A percentile compares a stretch with the other conserved stretches of the same genome.
These are phyloP conservation scores for Tolypocladium inflatum DNA, from an alignment of 2,329 filamentous ascomycete genomes.

Conservation along the genomic window DNA sequence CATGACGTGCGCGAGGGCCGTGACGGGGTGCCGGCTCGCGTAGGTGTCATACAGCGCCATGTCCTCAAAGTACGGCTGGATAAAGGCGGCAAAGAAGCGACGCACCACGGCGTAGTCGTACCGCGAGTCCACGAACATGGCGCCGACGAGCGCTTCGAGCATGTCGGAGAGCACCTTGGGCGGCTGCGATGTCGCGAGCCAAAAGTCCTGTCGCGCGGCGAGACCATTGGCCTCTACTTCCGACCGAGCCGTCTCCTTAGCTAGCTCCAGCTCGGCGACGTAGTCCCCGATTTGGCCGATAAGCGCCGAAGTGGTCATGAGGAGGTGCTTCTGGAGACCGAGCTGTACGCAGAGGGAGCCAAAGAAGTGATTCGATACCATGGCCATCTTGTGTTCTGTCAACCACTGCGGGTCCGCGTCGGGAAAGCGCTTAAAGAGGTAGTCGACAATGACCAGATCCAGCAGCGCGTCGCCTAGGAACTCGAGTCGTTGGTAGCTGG, in stretches of 20 bases:
- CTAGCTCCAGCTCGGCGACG: slow-evolving; percentile 48
- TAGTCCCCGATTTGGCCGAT: slow-evolving; percentile 41
- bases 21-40: slow-evolving; percentile 79
- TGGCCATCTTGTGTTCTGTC: slow-evolving; percentile 98
- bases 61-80: slow-evolving; percentile 72
- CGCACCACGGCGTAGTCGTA: slow-evolving; percentile 70
- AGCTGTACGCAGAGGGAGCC: slow-evolving; percentile 72
- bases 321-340: slow-evolving; percentile 66
- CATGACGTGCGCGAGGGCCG: slow-evolving; percentile 57
- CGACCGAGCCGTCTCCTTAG: slow-evolving; percentile 19
- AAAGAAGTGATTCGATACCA: slow-evolving; percentile 94
- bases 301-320: slow-evolving; percentile 34
- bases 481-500: slow-evolving; percentile 83
- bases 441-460: slow-evolving; percentile 76
- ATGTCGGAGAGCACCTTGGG: slow-evolving; percentile 77
- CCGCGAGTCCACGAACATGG: slow-evolving; percentile 79
- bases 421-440: slow-evolving; percentile 69
- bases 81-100: slow-evolving; percentile 64
- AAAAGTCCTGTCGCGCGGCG: slow-evolving; percentile 48
- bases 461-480: slow-evolving; percentile 86
- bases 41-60: slow-evolving; percentile 84
- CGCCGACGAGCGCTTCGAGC: slow-evolving; percentile 80
- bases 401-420: slow-evolving; percentile 88
- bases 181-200: slow-evolving; percentile 52
- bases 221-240: slow-evolving; percentile 20